Evolutionary conservation across 176 grass and related monocot genomes (phyloP).

Genomic region (Hyparrhenia diplandra): DNA sequence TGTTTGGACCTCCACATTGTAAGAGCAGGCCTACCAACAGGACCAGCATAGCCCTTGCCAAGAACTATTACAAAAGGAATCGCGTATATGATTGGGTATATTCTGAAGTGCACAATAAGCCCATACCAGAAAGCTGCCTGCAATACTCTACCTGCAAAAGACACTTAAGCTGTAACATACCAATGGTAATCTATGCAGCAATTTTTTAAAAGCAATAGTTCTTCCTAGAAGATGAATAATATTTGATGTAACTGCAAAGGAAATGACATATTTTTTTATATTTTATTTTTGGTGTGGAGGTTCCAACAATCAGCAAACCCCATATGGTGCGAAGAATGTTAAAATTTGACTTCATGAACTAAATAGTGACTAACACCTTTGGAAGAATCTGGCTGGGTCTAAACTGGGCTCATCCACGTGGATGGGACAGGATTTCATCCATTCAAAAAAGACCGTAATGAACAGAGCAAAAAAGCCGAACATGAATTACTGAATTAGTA

Average conservation of each 20-base stretch:
- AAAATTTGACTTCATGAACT: no score
- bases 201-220: not conserved
- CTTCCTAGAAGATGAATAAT: not conserved
- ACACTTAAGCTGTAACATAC: conserved; percentile 23
- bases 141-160: conserved; percentile 63
- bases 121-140: conserved; percentile 95
- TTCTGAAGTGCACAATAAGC: conserved; percentile 88
- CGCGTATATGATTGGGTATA: conserved; percentile 92
- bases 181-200: not conserved
- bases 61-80: conserved; percentile 79
- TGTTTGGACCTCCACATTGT: conserved; percentile 50
- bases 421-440: no score
- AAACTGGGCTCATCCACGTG: no score
- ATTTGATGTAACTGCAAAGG: not conserved
- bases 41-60: conserved; percentile 41
- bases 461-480: no score
- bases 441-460: no score
- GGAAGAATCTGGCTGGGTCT: no score
- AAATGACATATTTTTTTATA: not conserved
- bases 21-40: conserved; percentile 42
- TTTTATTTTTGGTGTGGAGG: not conserved
- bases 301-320: not conserved
- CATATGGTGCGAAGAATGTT: not conserved
- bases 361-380: no score
- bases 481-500: no score